These are phyloP conservation scores for Alternaria novae-zelandiae DNA, from an alignment of 2,329 filamentous ascomycete species.

Conservation along the genomic window DNA sequence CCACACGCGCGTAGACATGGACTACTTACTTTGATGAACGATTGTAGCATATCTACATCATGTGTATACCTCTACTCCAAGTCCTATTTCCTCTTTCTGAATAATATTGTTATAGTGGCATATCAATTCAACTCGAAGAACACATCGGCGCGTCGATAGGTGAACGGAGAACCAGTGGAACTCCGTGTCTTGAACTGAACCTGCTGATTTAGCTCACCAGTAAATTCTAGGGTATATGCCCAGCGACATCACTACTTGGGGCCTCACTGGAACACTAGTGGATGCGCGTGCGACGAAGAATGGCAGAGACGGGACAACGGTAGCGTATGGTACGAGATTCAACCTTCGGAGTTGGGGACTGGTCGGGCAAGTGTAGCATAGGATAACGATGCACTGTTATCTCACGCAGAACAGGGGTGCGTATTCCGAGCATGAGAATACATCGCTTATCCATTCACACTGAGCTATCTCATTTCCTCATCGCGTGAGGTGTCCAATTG, in stretches of 20 bases:
- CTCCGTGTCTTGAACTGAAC: conserved; percentile 45
- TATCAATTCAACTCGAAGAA: conserved; percentile 49
- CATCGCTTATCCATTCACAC: not conserved
- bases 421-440: not conserved
- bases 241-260: conserved; percentile 38
- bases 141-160: conserved; percentile 50
- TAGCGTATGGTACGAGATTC: conserved; percentile 59
- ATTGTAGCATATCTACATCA: conserved; percentile 18
- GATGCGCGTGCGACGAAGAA: conserved; percentile 63
- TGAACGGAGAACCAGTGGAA: conserved; percentile 56
- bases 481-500: too few relatives aligned
- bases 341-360: conserved; percentile 33
- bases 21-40: conserved; percentile 21
- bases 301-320: conserved; percentile 52
- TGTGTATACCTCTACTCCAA: conserved; percentile 57
- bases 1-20: conserved; percentile 57
- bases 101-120: conserved; percentile 47
- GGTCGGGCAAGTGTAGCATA: conserved; percentile 18
- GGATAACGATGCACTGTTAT: not conserved
- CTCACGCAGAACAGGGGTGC: not conserved
- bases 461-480: not conserved
- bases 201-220: conserved; percentile 14
- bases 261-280: conserved; percentile 55
- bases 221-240: conserved; percentile 31
- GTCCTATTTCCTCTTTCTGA: conserved; percentile 51